A percentile compares a stretch with the other conserved stretches of the same genome.
These are phyloP conservation scores for Wickerhamomyces alni DNA, from an alignment of 805 yeast genomes.

Conservation along the genomic window DNA sequence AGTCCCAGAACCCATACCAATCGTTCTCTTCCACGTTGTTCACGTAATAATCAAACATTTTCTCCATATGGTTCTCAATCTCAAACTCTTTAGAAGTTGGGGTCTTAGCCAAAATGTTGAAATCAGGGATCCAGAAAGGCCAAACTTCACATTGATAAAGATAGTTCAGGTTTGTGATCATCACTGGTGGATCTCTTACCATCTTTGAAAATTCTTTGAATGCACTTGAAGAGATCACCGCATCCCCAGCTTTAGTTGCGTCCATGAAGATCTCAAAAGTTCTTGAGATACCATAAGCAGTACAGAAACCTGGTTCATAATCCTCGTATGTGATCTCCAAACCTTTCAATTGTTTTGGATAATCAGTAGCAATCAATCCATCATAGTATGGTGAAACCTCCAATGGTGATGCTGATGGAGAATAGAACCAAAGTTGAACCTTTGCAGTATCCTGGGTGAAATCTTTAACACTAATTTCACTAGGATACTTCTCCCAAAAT, in stretches of 20 bases:
- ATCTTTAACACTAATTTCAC: not conserved
- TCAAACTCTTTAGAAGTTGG: not conserved
- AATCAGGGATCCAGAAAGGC: not conserved
- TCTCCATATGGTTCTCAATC: not conserved
- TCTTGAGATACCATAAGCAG: not conserved
- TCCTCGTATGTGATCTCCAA: not conserved
- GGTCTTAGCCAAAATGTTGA: not conserved
- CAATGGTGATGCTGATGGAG: not conserved
- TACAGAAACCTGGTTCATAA: not conserved
- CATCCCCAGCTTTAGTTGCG: not conserved
- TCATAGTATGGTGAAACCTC: slow-evolving; percentile 1
- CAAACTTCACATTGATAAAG: not conserved
- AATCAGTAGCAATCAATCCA: not conserved
- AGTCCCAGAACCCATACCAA: slow-evolving; percentile 1
- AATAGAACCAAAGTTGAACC: not conserved
- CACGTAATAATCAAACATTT: not conserved
- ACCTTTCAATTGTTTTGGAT: not conserved
- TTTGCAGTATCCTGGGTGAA: not conserved
- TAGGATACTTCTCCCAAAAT: slow-evolving; percentile 10
- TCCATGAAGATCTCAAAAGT: not conserved
- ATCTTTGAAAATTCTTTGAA: not conserved
- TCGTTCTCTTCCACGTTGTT: not conserved
- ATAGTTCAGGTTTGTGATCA: not conserved
- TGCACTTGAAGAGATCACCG: not conserved
- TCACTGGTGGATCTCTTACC: not conserved